Conservation (phyloP, 2,329 filamentous ascomycete genomes). For the Sporothrix mexicana region DNA sequence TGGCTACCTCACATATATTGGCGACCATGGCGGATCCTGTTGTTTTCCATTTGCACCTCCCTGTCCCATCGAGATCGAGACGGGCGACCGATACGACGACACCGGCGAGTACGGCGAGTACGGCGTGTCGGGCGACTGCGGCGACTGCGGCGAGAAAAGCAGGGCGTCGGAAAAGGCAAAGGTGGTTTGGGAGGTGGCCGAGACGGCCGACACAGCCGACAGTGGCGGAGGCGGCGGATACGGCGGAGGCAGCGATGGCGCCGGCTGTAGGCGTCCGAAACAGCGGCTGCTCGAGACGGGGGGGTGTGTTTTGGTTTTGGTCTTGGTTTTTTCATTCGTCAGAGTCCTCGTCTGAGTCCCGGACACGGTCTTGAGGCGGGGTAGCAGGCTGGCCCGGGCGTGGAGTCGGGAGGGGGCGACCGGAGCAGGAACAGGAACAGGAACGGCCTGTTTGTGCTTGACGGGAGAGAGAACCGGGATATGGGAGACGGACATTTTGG, state of each 20-base stretch:
- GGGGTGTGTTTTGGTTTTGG: neutral
- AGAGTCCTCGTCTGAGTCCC: no score
- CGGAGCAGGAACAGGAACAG: no score
- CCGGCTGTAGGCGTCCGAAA: neutral
- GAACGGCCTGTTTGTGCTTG: no score
- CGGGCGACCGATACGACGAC: slow-evolving; percentile 23
- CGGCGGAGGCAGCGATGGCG: neutral
- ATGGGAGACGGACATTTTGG: slow-evolving; percentile 24
- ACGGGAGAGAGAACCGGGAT: neutral
- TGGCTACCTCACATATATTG: slow-evolving; percentile 20
- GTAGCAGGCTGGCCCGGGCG: neutral
- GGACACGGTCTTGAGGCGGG: slow-evolving; percentile 3
- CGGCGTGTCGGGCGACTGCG: neutral
- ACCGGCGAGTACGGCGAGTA: neutral
- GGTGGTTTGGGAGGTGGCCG: neutral
- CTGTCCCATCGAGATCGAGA: neutral
- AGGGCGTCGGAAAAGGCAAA: neutral
- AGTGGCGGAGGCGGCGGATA: slow-evolving; percentile 6
- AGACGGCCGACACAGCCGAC: neutral
- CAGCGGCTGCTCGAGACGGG: neutral
- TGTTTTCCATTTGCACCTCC: neutral
- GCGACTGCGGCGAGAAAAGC: slow-evolving; percentile 24
- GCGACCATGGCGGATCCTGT: neutral
- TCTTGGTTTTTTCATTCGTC: no score
- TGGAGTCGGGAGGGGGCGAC: neutral